Evolutionary conservation across 306 rosid genomes (phyloP), one percentile per base, ranked within the genome.

Genomic region (Glycyrrhiza uralensis): DNA sequence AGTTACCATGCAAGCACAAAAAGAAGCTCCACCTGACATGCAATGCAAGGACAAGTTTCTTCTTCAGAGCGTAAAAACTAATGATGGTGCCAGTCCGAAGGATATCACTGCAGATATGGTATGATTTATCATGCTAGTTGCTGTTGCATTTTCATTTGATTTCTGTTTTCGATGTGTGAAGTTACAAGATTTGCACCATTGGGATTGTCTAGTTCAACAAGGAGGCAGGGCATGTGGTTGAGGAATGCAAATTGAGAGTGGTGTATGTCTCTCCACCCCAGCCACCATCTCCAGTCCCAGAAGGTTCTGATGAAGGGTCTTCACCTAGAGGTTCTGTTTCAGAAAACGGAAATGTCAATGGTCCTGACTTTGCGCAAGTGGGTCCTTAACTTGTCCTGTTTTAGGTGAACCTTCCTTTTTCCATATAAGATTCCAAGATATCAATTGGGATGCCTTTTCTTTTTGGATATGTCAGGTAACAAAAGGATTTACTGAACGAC

Each of bases 1-100:
- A 94, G 98, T 94, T 58, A 91, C 97, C 62, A 94, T 94, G 98
- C 98, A 94, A 87, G 95, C 97, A 2, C 98, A 94, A 72, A 94
- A 91, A 64, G 98, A 94, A 76, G 82, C 89, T 46, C 96, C 96
- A 33, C 5, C 81, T 11, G 98, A 94, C 65, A 80, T 91, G 97
- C 97, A 91, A 79, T 94, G 98, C 87, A 91, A 80, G 93, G 98
- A 94, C 78, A 94, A 94, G 85, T 94, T 94, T 85, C 97, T 94
- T 33, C 97, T 94, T 66, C 98, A 94, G 85, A 86, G 98, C 36
- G 97, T 87, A 61, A 94, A 83, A 81, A 80, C 82, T 13, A 29
- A 63, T 0, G 91, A 91, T 49, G 90, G 88, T 61, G 73, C 70
- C 26, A 63, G 75, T 9, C 32, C 87, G 0, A 94, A 91, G 84